These are phyloP conservation scores for Elongisporangium anandrum DNA, from an alignment of 352 stramenopile genomes.

Conservation along the genomic window DNA sequence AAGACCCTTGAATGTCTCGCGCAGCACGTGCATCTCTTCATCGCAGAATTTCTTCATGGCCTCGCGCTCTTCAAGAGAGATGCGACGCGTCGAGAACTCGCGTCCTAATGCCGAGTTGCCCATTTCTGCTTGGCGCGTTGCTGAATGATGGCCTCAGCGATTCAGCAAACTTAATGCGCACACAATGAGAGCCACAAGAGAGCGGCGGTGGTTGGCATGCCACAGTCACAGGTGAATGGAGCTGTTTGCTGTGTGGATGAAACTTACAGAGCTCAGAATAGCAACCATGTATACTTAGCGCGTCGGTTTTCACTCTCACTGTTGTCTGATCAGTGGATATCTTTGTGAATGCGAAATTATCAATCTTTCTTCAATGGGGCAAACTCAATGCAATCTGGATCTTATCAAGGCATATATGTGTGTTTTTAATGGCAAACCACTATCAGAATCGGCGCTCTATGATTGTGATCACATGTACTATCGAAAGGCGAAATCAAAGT, in stretches of 20 bases:
- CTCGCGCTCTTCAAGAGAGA: slow-evolving; percentile 53
- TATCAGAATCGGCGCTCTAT: too few relatives aligned
- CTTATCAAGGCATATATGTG: too few relatives aligned
- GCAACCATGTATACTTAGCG: neutral
- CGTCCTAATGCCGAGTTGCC: slow-evolving; percentile 56
- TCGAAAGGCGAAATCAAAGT: too few relatives aligned
- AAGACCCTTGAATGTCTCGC: slow-evolving; percentile 77
- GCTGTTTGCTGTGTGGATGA: neutral
- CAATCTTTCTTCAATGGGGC: too few relatives aligned
- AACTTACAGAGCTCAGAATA: neutral
- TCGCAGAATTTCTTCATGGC: slow-evolving; percentile 75
- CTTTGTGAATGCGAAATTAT: too few relatives aligned
- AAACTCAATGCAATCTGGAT: too few relatives aligned
- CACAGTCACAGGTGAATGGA: neutral
- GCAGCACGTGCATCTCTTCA: slow-evolving; percentile 72
- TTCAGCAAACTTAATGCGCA: neutral
- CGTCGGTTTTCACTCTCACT: neutral
- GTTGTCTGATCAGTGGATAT: too few relatives aligned
- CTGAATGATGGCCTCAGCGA: neutral
- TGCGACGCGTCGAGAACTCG: slow-evolving; percentile 44
- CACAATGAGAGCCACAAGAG: neutral
- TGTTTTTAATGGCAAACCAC: too few relatives aligned
- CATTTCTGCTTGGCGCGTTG: slow-evolving; percentile 19
- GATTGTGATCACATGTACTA: too few relatives aligned
- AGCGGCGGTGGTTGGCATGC: neutral